These are phyloP conservation scores for Hypoxylon sp. DNA, from an alignment of 2,329 filamentous ascomycete genomes.

Conservation along the genomic window DNA sequence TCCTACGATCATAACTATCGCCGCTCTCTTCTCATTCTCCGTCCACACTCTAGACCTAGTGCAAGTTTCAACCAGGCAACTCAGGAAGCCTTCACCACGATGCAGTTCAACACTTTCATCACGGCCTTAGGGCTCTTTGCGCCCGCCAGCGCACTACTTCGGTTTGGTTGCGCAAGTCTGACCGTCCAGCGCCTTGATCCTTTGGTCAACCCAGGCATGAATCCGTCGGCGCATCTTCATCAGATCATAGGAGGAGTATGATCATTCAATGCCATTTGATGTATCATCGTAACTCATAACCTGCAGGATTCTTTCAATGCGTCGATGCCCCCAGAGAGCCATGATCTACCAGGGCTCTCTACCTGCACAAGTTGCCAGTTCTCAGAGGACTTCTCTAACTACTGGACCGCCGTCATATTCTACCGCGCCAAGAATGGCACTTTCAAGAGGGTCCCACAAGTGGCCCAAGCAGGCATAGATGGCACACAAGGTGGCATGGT, in stretches of 20 bases:
- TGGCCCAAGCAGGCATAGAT: constrained; percentile 58
- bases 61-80: constrained; percentile 5
- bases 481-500: constrained; percentile 62
- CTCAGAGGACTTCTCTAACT: constrained; percentile 51
- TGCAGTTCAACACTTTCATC: constrained; percentile 49
- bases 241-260: constrained; percentile 69
- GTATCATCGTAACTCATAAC: constrained; percentile 21
- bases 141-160: constrained; percentile 53
- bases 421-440: constrained; percentile 60
- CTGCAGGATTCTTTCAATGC: constrained; percentile 63
- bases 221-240: constrained; percentile 71
- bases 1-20: constrained; percentile 33
- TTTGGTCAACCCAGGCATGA: constrained; percentile 61
- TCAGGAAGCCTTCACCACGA: constrained; percentile 34
- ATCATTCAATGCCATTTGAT: not conserved
- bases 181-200: constrained; percentile 64
- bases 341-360: constrained; percentile 57
- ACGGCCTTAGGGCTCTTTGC: constrained; percentile 51
- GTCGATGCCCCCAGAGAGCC: constrained; percentile 57
- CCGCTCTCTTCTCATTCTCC: constrained; percentile 16
- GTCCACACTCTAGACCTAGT: constrained; percentile 6
- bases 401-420: constrained; percentile 55
- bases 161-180: constrained; percentile 66
- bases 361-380: constrained; percentile 56
- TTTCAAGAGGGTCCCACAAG: constrained; percentile 60